Conservation (phyloP, 192 early-diverging fungal genomes). For the Dimargaris verticillata region DNA sequence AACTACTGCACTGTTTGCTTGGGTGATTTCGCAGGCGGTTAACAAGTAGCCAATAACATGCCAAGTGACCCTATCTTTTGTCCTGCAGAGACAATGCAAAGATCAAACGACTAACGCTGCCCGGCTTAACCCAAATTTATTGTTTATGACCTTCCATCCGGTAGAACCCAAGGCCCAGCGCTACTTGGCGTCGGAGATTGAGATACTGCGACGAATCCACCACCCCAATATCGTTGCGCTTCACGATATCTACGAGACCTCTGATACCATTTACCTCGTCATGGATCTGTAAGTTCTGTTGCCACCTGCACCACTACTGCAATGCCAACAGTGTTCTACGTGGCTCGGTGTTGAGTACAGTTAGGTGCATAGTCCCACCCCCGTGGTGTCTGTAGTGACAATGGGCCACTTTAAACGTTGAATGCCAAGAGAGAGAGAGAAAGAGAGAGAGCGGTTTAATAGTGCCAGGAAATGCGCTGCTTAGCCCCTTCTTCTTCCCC, state of each 20-base stretch:
- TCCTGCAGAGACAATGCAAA: neutral
- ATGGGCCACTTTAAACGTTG: neutral
- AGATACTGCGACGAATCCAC: constrained; percentile 62
- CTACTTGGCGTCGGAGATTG: constrained; percentile 47
- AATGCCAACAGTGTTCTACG: neutral
- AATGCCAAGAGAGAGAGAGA: neutral
- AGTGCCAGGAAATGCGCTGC: neutral
- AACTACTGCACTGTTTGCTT: constrained; percentile 54
- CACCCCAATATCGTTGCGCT: constrained; percentile 83
- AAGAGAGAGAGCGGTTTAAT: neutral
- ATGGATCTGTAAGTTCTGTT: constrained; percentile 43
- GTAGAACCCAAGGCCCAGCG: neutral
- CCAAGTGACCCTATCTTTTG: neutral
- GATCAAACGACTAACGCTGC: neutral
- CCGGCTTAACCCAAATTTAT: neutral
- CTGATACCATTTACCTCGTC: constrained; percentile 57
- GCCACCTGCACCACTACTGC: neutral
- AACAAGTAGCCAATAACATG: constrained; percentile 34
- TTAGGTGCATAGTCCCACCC: neutral
- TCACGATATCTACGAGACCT: constrained; percentile 50
- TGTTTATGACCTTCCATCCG: neutral
- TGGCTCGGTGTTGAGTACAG: neutral
- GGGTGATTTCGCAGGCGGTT: constrained; percentile 49
- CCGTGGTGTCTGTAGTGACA: neutral
- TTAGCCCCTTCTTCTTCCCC: neutral